Evolutionary conservation across 371 early-diverging fungal genomes (phyloP), one percentile per base, ranked within the genome.

Genomic region (Saksenaea oblongispora): DNA sequence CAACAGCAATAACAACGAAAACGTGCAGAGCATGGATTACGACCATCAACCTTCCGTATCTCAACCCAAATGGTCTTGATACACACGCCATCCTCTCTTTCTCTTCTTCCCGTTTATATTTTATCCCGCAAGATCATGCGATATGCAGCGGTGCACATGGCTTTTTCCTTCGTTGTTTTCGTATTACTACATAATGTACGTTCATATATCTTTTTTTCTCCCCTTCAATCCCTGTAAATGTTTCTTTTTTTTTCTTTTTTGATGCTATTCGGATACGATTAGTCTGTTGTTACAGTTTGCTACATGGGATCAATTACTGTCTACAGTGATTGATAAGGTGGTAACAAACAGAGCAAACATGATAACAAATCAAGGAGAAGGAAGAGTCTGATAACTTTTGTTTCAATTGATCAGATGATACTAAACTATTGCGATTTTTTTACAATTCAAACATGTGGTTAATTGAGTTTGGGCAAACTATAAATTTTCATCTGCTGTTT

Each of bases 21-120:
- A 47, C 24, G 51, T 47, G 51, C 51, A 47, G 22, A 47, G 51
- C 18, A 47, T 47, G 51, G 51, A 47, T 47, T 47, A 47, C 22
- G 51, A 47, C 51, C 51, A 47, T 47, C 51, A 17, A 22, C 3
- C 51, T 22, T 47, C 51, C 8, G 51, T 5, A 47, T 47, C 51
- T 10, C 22, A 47, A 22, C 51, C 51, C 22, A 47, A 47, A 22
- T 47, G 51, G 51, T 10, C 51, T 22, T 47, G 22, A 47, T 47
- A 47, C 51, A 5, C 51, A 22, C 24, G 31, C 31, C 7, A 31
- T 31, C 31, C 7, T 31, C 4, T 31, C 24, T n/a, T 22, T 22
- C 51, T 47, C 11, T 22, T 47, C n/a, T 22, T 22, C 10, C 22
- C 51, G 18, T 22, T 22, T 10, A 22, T 47, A 18, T 22, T 18